Conservation (phyloP, 2,329 filamentous ascomycete genomes). For the Fusarium verrucosum region DNA sequence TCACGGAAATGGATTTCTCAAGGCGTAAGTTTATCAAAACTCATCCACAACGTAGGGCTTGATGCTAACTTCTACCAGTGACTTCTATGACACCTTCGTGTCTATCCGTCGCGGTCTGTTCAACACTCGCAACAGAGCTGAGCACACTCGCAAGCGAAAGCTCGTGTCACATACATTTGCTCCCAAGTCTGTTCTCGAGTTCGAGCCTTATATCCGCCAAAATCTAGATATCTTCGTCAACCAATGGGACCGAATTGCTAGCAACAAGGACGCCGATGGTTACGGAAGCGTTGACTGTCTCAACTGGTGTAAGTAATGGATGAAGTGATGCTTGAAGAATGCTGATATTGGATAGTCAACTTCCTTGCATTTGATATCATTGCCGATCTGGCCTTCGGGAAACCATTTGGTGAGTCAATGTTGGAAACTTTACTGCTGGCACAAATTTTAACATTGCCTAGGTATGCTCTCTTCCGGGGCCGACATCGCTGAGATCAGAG, state of each 20-base stretch:
- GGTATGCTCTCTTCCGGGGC: conserved; percentile 78
- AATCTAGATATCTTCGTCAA: conserved; percentile 80
- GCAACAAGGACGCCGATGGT: conserved; percentile 64
- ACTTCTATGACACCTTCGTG: conserved; percentile 93
- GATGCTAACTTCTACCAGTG: conserved; percentile 54
- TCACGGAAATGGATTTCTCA: conserved; percentile 79
- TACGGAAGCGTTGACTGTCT: conserved; percentile 74
- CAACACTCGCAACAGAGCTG: conserved; percentile 83
- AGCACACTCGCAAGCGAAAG: conserved; percentile 90
- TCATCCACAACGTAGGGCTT: accelerated
- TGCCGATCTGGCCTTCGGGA: conserved; percentile 60
- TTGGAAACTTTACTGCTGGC: accelerated
- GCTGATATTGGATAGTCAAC: conserved; percentile 44
- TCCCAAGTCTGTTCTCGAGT: conserved; percentile 80
- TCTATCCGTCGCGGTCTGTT: conserved; percentile 87
- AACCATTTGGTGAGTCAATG: conserved; percentile 53
- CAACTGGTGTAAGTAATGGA: conserved; percentile 66
- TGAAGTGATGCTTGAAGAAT: accelerated
- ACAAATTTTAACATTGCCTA: background rate
- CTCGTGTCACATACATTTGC: conserved; percentile 90
- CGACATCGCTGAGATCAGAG: conserved; percentile 78
- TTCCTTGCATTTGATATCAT: conserved; percentile 65
- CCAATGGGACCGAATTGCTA: conserved; percentile 73
- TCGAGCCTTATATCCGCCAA: conserved; percentile 86
- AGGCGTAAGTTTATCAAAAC: conserved; percentile 59